phyloP scores from a whole-genome alignment of 192 early-diverging fungal genomes.

The Coemansia sp. region DNA sequence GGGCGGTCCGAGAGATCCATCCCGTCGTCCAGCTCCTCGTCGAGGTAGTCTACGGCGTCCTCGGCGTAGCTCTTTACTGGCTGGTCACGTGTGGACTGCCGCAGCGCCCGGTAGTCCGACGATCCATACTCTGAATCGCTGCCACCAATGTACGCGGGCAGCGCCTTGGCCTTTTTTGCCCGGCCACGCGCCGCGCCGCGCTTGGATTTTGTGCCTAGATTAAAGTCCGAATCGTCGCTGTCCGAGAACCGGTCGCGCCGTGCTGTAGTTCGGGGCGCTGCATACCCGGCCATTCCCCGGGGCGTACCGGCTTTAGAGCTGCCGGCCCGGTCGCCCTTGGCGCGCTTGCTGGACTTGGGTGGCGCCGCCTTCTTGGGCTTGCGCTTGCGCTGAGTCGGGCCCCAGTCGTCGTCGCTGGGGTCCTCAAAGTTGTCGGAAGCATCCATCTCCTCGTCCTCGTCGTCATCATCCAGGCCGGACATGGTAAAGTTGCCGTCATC shows the following conservation, averaged over 20 bases:
- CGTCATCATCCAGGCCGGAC: conserved; percentile 43
- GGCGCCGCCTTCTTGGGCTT: conserved; percentile 34
- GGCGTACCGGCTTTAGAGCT: conserved; percentile 2
- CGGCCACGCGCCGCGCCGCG: conserved; percentile 15
- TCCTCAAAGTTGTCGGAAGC: conserved; percentile 31
- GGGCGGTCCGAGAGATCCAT: conserved; percentile 13
- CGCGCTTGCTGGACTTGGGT: conserved; percentile 34
- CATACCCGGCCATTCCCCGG: neutral
- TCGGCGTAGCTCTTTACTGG: conserved; percentile 50
- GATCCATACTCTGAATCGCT: conserved; percentile 51
- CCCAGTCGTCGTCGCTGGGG: conserved; percentile 52
- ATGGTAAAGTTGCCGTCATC: conserved; percentile 40
- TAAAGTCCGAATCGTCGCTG: conserved; percentile 48
- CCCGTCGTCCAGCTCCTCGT: conserved; percentile 41
- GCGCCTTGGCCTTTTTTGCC: conserved; percentile 34
- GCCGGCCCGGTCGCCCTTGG: conserved; percentile 16
- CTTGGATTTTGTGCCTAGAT: conserved; percentile 31
- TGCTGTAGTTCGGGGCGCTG: neutral
- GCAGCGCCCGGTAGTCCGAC: conserved; percentile 37
- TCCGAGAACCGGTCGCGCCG: conserved; percentile 28
- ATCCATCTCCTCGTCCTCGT: conserved; percentile 42
- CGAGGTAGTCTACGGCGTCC: conserved; percentile 39
- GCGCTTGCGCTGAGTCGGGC: conserved; percentile 43
- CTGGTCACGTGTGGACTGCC: conserved; percentile 40
- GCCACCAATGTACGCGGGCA: conserved; percentile 33